A percentile compares a stretch with the other conserved stretches of the same genome.
Evolutionary conservation across 2,329 filamentous ascomycete genomes (phyloP).

Genomic region (Neoarthrinium moseri): DNA sequence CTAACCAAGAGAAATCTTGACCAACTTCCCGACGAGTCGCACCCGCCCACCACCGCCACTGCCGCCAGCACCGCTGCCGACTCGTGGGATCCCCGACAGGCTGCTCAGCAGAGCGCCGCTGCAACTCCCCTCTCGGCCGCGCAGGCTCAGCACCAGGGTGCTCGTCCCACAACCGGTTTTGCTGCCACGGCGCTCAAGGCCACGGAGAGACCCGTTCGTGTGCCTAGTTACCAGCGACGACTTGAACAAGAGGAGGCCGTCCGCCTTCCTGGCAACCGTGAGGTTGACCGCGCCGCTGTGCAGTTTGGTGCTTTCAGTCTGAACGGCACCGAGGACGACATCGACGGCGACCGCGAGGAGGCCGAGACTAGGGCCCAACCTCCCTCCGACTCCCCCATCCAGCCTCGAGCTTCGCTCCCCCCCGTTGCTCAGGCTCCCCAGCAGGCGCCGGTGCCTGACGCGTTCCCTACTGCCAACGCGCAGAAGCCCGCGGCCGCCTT

Average conservation of each 20-base stretch:
- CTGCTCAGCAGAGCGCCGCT: constrained; percentile 52
- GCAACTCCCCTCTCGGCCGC: constrained; percentile 65
- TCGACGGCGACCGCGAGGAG: constrained; percentile 93
- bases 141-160: constrained; percentile 59
- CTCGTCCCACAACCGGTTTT: constrained; percentile 68
- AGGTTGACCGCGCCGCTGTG: constrained; percentile 87
- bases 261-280: constrained; percentile 95
- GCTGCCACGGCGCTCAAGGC: constrained; percentile 82
- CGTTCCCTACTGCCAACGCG: constrained; percentile 41
- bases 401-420: constrained; percentile 83
- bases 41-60: constrained; percentile 75
- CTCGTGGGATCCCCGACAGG: constrained; percentile 72
- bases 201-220: constrained; percentile 62
- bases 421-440: constrained; percentile 57
- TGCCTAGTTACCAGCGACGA: constrained; percentile 79
- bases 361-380: constrained; percentile 92
- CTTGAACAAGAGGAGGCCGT: constrained; percentile 96
- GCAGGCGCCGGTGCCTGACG: constrained; percentile 52
- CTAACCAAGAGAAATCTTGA: constrained; percentile 92
- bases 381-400: constrained; percentile 86
- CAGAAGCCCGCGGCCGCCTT: constrained; percentile 54
- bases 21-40: constrained; percentile 79
- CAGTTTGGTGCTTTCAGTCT: constrained; percentile 96
- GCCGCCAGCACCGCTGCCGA: constrained; percentile 87
- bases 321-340: constrained; percentile 79